Percentiles rank a stretch among this genome's conserved stretches.
Evolutionary conservation across 345 rosid genomes (phyloP).

Genomic region (rapeseed (Brassica napus)): Da-Ae NC_063447.1:42035501-42036000

Average conservation of each 20-base stretch:
- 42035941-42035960: slow-evolving; percentile 2
- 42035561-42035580: neutral
- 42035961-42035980: neutral
- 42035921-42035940: neutral
- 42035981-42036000: neutral
- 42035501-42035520: neutral
- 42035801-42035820: neutral
- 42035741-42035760: slow-evolving; percentile 21
- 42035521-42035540: neutral
- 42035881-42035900: slow-evolving; percentile 18
- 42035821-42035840: neutral
- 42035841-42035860: neutral
- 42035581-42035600: neutral
- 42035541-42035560: neutral
- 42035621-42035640: slow-evolving; percentile 2
- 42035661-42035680: neutral
- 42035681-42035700: neutral
- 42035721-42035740: slow-evolving; percentile 1
- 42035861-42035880: slow-evolving; percentile 6
- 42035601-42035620: neutral
- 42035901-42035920: neutral
- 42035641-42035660: neutral
- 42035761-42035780: slow-evolving; percentile 17
- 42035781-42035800: slow-evolving; percentile 18
- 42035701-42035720: slow-evolving; percentile 12